Conservation (phyloP, 2,329 filamentous ascomycete genomes). For the Geoglossum cookeanum region DNA sequence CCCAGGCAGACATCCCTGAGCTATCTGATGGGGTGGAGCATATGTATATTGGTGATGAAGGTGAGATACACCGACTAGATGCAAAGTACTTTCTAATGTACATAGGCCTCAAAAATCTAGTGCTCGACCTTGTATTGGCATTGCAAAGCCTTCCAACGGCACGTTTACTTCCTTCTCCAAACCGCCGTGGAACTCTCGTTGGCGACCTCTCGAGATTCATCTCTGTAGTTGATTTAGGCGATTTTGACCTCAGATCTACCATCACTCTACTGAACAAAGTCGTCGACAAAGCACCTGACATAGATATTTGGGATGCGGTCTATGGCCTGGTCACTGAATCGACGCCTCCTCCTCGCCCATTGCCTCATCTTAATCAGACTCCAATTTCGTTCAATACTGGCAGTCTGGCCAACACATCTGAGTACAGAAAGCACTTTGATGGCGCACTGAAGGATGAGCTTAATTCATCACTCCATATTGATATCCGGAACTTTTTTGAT, state of each 20-base stretch:
- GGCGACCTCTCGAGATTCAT: neutral
- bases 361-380: neutral
- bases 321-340: neutral
- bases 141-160: slow-evolving; percentile 3
- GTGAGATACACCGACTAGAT: slow-evolving; percentile 2
- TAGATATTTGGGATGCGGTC: slow-evolving; percentile 2
- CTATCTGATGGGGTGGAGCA: neutral
- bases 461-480: slow-evolving; percentile 4
- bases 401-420: neutral
- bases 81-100: slow-evolving; percentile 8
- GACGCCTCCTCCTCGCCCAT: neutral
- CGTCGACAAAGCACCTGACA: neutral
- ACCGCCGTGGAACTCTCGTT: neutral
- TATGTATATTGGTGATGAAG: neutral
- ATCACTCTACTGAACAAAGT: slow-evolving; percentile 1
- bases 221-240: neutral
- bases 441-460: slow-evolving; percentile 8
- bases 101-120: slow-evolving; percentile 10
- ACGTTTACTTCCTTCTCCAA: neutral
- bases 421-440: slow-evolving; percentile 4
- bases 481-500: slow-evolving; percentile 3
- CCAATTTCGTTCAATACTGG: slow-evolving; percentile 1
- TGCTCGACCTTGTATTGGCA: no score
- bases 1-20: neutral
- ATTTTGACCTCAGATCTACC: neutral